These are phyloP conservation scores for Leishmania aethiopica DNA, from an alignment of 208 protist species.

Conservation along the genomic window DNA sequence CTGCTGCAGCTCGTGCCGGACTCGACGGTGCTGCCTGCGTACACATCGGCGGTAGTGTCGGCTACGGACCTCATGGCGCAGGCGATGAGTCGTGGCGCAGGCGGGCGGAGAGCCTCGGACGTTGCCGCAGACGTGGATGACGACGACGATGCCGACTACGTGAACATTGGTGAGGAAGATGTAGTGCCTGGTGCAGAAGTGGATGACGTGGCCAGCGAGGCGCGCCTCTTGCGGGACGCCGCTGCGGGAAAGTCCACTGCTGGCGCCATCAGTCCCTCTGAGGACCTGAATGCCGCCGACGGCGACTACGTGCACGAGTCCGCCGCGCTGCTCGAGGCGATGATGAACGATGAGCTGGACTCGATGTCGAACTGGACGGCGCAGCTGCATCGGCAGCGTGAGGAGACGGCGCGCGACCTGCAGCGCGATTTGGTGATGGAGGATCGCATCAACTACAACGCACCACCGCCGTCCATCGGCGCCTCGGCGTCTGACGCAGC, in stretches of 20 bases:
- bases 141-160: slow-evolving; percentile 38
- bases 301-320: slow-evolving; percentile 69
- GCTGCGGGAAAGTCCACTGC: neutral
- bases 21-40: slow-evolving; percentile 74
- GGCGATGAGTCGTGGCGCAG: slow-evolving; percentile 48
- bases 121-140: slow-evolving; percentile 34
- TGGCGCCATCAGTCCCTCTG: neutral
- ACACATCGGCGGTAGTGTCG: slow-evolving; percentile 62
- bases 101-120: neutral
- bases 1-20: slow-evolving; percentile 85
- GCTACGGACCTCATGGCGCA: slow-evolving; percentile 71
- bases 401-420: slow-evolving; percentile 38
- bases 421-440: slow-evolving; percentile 55
- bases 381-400: slow-evolving; percentile 22
- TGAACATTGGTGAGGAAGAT: slow-evolving; percentile 47
- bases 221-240: slow-evolving; percentile 37
- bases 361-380: slow-evolving; percentile 26
- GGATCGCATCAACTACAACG: slow-evolving; percentile 64
- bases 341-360: slow-evolving; percentile 65
- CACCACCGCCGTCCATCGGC: slow-evolving; percentile 10
- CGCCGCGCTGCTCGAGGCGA: slow-evolving; percentile 71
- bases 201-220: slow-evolving; percentile 55
- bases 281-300: slow-evolving; percentile 40
- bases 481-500: neutral
- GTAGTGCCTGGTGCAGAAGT: slow-evolving; percentile 48